Conservation (phyloP, 2,329 filamentous ascomycete species). For the Diaporthe citri region DNA sequence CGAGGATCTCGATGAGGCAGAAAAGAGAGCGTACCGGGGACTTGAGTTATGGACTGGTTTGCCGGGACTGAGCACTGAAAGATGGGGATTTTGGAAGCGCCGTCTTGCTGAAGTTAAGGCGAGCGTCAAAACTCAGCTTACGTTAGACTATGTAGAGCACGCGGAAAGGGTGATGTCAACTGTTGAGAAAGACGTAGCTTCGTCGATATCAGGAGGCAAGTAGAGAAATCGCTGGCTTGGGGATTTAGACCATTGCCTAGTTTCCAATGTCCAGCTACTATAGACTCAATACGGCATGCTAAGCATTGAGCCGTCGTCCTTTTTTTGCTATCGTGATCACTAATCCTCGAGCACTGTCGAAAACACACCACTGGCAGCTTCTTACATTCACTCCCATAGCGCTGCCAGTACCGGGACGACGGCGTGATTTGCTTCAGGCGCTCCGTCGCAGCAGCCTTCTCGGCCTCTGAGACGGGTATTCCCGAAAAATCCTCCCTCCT, state of each 20-base stretch:
- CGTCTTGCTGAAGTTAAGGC: background rate
- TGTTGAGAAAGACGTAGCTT: background rate
- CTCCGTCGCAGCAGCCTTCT: background rate
- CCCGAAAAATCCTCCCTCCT: too few relatives aligned
- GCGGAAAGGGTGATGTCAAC: background rate
- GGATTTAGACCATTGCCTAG: background rate
- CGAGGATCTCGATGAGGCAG: background rate
- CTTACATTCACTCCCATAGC: background rate
- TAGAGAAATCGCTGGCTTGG: background rate
- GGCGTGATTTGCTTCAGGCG: background rate
- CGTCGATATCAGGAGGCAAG: background rate
- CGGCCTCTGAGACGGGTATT: background rate
- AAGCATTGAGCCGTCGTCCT: too few relatives aligned
- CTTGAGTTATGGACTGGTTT: background rate
- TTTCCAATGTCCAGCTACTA: background rate
- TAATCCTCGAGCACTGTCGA: too few relatives aligned
- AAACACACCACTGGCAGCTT: too few relatives aligned
- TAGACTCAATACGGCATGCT: too few relatives aligned
- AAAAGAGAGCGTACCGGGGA: background rate
- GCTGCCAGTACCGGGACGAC: background rate
- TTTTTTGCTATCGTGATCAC: too few relatives aligned
- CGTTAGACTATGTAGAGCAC: background rate
- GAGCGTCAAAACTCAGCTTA: background rate
- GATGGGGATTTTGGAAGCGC: slow-evolving; percentile 15
- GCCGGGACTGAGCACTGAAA: background rate